Evolutionary conservation across 805 yeast genomes (phyloP), one percentile per base, ranked within the genome.

Genomic region (Ogataea nakhonphanomensis): DNA sequence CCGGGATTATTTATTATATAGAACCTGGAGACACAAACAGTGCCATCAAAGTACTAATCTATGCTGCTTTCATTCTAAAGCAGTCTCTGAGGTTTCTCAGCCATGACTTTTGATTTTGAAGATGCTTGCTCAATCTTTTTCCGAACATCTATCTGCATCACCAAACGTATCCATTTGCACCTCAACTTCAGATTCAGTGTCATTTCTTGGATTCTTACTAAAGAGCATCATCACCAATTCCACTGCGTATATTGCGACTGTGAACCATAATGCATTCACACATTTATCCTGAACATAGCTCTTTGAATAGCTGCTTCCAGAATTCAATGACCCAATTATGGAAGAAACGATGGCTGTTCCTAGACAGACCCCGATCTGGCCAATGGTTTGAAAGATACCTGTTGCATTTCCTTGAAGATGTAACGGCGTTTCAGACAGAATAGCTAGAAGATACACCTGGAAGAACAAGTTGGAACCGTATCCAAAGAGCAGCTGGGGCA

Each of bases 341-440:
- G 37, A 33, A 13, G 34, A 13, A 6, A 33, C 26, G 28, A 28
- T 12, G 9, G 42, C 31, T 9, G 30, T 33, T 14, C 42, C 42
- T 3, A 39, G 15, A 10, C 34, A 33, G 10, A 33, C 7, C 8
- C 37, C 42, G 11, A 33, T 17, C 25, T 39, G 42, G n/a, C 43
- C 43, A 17, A 30, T 11, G 7, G 43, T 39, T 23, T 34, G 38
- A 25, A 39, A 34, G 3, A 39, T 34, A 8, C 43, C 43, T 1
- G 35, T 14, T n/a, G 30, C 31, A 22, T 34, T 34, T 9, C 39
- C 43, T 15, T 39, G 43, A 22, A 39, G 20, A 24, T 39, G 43
- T 10, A 34, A 23, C 10, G 43, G 43, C 1, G 39, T 30, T 22
- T 39, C 28, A 6, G 34, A 13, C 5, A 39, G 26, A 13, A 39